Evolutionary conservation across 2,329 filamentous ascomycete species (phyloP), one percentile per base, ranked within the genome.

Genomic region (Penicillium sp.): DNA sequence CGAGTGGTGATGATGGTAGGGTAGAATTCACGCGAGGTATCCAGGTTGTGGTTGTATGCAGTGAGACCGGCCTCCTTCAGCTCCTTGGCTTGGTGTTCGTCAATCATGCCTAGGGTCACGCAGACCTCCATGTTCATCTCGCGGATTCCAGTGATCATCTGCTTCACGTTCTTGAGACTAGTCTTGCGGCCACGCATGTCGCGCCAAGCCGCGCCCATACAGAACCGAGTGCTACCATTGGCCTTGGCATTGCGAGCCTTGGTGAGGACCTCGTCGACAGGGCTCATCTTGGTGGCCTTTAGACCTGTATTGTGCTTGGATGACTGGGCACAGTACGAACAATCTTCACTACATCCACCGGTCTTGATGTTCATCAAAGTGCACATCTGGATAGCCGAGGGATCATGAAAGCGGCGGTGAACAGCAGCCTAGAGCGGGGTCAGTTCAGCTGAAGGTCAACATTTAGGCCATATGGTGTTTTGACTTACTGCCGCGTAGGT

Each of bases 321-420:
- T 5, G 91, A 92, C 75, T 96, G 91, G 2, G 91, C 89, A 74
- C 91, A 96, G 83, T 96, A 96, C 24, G 88, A 90, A 78, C 92
- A 96, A 75, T 96, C 92, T 74, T 96, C 92, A 65, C 85, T 91
- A 76, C 92, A 96, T 46, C 92, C 92, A 53, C 92, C 92, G 9
- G 90, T 95, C 73, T 96, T 96, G 80, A 96, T 96, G 80, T 95
- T 96, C 89, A 96, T 95, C 56, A 96, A 81, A 0, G 92, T 96
- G 79, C 92, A 96, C 76, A 96, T 88, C 75, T 96, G 92, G 61
- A 96, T 90, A 29, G 90, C 87, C 45, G 86, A 81, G 7, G 92
- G 89, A 69, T 89, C 84, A 76, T 96, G 92, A 79, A 95, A 95
- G 66, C 88, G 87, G 44, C 90, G 87, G 75, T 96, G 92, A 55